Evolutionary conservation across 2,329 filamentous ascomycete genomes (phyloP), one percentile per base, ranked within the genome.

Genomic region (Myriangium duriaei): DNA sequence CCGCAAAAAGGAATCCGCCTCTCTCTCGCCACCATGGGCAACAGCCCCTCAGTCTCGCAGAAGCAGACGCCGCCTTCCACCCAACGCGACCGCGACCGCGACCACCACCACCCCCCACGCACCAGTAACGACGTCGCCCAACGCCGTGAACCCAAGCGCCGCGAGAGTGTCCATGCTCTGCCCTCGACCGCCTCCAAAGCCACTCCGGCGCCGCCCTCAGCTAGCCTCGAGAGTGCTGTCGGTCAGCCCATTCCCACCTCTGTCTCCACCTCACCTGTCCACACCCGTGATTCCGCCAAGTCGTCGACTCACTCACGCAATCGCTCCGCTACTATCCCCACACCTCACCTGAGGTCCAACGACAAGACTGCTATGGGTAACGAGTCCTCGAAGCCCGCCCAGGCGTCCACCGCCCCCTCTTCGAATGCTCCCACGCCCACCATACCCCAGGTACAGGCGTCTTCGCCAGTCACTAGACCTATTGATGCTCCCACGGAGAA

Each of bases 11-110:
- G 21, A 26, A 26, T n/a, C 21, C 7, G 7, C 7, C 21, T n/a
- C 7, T 26, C 21, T 7, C 21, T n/a, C 16, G 11, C 30, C 49
- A 51, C 44, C 51, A 67, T 68, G 64, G 65, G 65, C 47, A 66
- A 67, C 52, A 62, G 59, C 52, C 60, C 62, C 51, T 67, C 61
- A 46, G 46, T 38, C 18, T 31, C 33, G 33, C 41, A 45, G 35
- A 17, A 41, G 28, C 39, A 41, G 16, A 30, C 37, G 30, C 40
- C 41, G 32, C 44, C 44, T 39, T 41, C 32, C 37, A 31, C 38
- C 30, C 19, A 30, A 26, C 32, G 14, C 32, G 16, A 34, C 5
- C n/a, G 36, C 28, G n/a, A 33, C 43, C 26, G 44, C 39, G 35
- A 46, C 39, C 39, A 46, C 45, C 47, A 48, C 45, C 24, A 40